Percentiles rank a stretch among this genome's conserved stretches.
Evolutionary conservation across 1,284 basidiomycete genomes (phyloP).

Genomic region (Apiotrichum brassicae): DNA sequence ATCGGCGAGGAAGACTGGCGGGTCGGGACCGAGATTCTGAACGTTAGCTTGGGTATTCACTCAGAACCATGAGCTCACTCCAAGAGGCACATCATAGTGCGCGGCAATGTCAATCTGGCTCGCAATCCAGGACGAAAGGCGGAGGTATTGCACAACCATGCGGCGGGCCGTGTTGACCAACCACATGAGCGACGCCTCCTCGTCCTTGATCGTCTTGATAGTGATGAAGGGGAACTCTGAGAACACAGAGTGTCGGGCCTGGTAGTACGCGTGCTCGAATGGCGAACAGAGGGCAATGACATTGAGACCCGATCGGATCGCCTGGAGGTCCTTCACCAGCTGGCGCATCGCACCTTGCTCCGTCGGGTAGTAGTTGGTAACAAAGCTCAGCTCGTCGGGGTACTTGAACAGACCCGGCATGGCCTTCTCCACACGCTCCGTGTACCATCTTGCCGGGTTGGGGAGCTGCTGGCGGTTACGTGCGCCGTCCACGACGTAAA

Average conservation of each 20-base stretch:
- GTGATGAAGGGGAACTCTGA: slow-evolving; percentile 81
- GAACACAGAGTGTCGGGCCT: slow-evolving; percentile 64
- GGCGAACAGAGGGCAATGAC: slow-evolving; percentile 78
- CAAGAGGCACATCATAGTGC: slow-evolving; percentile 88
- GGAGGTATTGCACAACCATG: slow-evolving; percentile 78
- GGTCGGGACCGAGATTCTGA: slow-evolving; percentile 79
- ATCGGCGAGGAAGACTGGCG: slow-evolving; percentile 79
- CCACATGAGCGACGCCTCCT: slow-evolving; percentile 53
- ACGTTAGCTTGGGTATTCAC: slow-evolving; percentile 11
- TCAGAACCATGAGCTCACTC: too few relatives aligned
- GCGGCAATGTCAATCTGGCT: slow-evolving; percentile 74
- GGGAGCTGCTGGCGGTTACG: slow-evolving; percentile 74
- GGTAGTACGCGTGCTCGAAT: slow-evolving; percentile 80
- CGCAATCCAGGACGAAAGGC: slow-evolving; percentile 71
- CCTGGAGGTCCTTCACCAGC: slow-evolving; percentile 76
- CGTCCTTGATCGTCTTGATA: slow-evolving; percentile 67
- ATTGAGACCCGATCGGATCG: slow-evolving; percentile 54
- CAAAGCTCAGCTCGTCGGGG: slow-evolving; percentile 63
- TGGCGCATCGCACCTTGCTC: slow-evolving; percentile 77
- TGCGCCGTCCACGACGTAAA: slow-evolving; percentile 88
- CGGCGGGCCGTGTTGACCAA: slow-evolving; percentile 52
- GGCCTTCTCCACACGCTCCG: slow-evolving; percentile 53
- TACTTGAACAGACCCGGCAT: slow-evolving; percentile 57
- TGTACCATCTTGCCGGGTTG: slow-evolving; percentile 69
- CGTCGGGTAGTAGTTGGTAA: slow-evolving; percentile 67